Evolutionary conservation across 2,329 filamentous ascomycete genomes (phyloP), one percentile per base, ranked within the genome.

Genomic region (Diaporthe batatas): DNA sequence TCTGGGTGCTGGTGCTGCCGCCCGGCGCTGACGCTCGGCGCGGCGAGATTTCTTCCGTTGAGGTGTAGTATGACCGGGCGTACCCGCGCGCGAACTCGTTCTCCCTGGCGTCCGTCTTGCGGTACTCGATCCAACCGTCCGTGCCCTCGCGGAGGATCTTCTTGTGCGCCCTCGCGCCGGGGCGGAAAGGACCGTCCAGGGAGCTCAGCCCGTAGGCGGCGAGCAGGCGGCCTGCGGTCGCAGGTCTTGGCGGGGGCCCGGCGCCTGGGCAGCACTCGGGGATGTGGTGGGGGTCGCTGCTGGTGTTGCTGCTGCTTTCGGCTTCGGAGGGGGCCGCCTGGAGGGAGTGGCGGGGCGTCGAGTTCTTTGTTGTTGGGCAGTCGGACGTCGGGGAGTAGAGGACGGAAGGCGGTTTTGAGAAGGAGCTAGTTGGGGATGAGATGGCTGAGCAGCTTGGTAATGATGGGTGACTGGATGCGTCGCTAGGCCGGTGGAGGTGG

Each of bases 161-260:
- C 32, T 81, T 81, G 76, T 89, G 87, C n/a, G 87, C 84, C 0
- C 82, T 79, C 0, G 83, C 82, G 1, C 85, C 86, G 62, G 90
- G 86, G 62, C 84, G 85, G 75, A 90, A 88, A 6, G 88, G 88
- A 2, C 84, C 85, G 49, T 83, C 82, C 65, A 88, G 83, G 29
- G 85, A 84, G 51, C 86, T 83, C 21, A 90, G 80, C 1, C 88
- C 88, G 75, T 88, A 88, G 3, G 87, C 88, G 2, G 88, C 88
- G 5, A 90, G 83, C 18, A 90, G 82, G 23, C 87, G 86, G 6
- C 87, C 87, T 7, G 84, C 84, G 74, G 88, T 77, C 11, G 75
- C 77, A 3, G 75, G 76, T 34, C 73, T 75, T 12, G 72, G 72
- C 18, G 72, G 58, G 8, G 39, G 72, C 44, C 75, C 73, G 25